Evolutionary conservation across 306 rosid species (phyloP).

Genomic region (Potentilla sterilis): DNA sequence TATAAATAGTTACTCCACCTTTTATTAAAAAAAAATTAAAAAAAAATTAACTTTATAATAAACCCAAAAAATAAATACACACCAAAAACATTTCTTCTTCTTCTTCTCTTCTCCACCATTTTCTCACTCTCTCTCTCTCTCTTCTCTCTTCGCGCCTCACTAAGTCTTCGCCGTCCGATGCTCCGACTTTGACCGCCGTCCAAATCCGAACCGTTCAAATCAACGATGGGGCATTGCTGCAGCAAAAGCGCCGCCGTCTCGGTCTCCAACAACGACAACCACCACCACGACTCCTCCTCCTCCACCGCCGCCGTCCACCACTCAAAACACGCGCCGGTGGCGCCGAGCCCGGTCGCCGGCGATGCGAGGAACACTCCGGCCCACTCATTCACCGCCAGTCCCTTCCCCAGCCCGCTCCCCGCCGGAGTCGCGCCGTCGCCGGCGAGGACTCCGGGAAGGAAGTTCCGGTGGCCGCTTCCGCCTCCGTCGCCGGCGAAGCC

Average conservation of each 20-base stretch:
- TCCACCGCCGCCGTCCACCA: slow-evolving; percentile 19
- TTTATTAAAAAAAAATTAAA: slow-evolving; percentile 13
- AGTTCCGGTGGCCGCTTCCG: slow-evolving; percentile 89
- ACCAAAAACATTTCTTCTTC: neutral
- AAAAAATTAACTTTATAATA: slow-evolving; percentile 12
- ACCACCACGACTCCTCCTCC: slow-evolving; percentile 17
- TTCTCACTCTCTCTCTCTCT: neutral
- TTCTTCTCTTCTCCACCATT: neutral
- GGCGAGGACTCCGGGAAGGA: slow-evolving; percentile 62
- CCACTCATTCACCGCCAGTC: slow-evolving; percentile 59
- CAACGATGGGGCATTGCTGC: slow-evolving; percentile 81
- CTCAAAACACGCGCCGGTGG: slow-evolving; percentile 20
- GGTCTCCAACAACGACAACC: slow-evolving; percentile 43
- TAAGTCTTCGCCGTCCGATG: slow-evolving; percentile 21
- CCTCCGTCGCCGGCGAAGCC: slow-evolving; percentile 99
- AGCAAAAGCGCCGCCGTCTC: slow-evolving; percentile 49
- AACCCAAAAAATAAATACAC: slow-evolving; percentile 17
- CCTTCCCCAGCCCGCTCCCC: slow-evolving; percentile 71
- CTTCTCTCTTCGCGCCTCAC: slow-evolving; percentile 22
- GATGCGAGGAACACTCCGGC: slow-evolving; percentile 56
- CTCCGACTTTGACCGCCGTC: slow-evolving; percentile 35
- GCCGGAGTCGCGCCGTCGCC: slow-evolving; percentile 88
- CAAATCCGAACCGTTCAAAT: slow-evolving; percentile 20
- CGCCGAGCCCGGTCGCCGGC: slow-evolving; percentile 25
- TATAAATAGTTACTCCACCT: slow-evolving; percentile 6